A percentile compares a stretch with the other conserved stretches of the same genome.
Conservation (phyloP, 169 alveolate genomes). For the Cryptosporidium sp. region DNA sequence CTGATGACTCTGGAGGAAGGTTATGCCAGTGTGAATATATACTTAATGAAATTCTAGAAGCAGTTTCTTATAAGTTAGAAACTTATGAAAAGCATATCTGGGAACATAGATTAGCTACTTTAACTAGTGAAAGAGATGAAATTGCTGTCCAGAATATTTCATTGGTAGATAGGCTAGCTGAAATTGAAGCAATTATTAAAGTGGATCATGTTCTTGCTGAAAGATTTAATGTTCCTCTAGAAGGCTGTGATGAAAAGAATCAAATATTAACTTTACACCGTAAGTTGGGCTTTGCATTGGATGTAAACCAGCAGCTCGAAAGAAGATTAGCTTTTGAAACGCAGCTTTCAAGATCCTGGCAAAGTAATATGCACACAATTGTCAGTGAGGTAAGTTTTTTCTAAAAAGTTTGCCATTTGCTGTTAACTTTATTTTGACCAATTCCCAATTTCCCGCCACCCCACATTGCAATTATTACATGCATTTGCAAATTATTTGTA, state of each 20-base stretch:
- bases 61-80: conserved; percentile 66
- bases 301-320: conserved; percentile 81
- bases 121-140: conserved; percentile 68
- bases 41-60: conserved; percentile 52
- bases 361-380: conserved; percentile 80
- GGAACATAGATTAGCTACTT: conserved; percentile 65
- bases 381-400: conserved; percentile 80
- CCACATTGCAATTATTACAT: background rate
- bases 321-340: conserved; percentile 82
- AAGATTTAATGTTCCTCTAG: conserved; percentile 67
- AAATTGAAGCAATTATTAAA: conserved; percentile 69
- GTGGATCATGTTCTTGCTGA: conserved; percentile 73
- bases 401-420: background rate
- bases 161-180: conserved; percentile 58
- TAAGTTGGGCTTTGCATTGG: conserved; percentile 76
- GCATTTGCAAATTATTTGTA: background rate
- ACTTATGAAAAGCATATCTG: conserved; percentile 74
- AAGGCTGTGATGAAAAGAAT: conserved; percentile 69
- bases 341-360: conserved; percentile 83
- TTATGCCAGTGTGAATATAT: conserved; percentile 69
- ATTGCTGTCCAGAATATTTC: conserved; percentile 73
- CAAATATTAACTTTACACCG: conserved; percentile 64
- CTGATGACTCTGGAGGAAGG: conserved; percentile 1
- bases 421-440: background rate
- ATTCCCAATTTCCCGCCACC: background rate